A percentile compares a stretch with the other conserved stretches of the same genome.
Evolutionary conservation across 1,139 yeast species (phyloP).

Genomic region (Trichomonascaceae sp.): DNA sequence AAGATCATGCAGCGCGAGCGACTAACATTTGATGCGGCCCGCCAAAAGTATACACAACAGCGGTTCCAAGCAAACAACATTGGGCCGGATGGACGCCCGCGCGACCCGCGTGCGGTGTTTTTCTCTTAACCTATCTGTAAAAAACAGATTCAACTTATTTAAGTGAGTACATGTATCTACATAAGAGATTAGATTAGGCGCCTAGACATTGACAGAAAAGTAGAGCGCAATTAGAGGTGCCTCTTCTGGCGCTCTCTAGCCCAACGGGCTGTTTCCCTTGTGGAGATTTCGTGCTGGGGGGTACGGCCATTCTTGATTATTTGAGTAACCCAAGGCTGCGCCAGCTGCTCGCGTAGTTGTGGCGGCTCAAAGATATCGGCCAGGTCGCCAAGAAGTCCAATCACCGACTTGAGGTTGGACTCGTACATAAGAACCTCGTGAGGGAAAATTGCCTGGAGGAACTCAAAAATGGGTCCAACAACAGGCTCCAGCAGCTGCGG

Average conservation of each 20-base stretch:
- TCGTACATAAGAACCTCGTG: constrained; percentile 53
- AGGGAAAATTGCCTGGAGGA: constrained; percentile 44
- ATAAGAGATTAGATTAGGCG: not conserved
- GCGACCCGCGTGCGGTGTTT: constrained; percentile 38
- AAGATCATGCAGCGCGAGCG: constrained; percentile 39
- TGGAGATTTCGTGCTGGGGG: constrained; percentile 44
- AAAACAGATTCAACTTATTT: too few species aligned
- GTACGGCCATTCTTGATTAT: constrained; percentile 67
- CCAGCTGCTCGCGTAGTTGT: constrained; percentile 49
- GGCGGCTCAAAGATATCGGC: constrained; percentile 83
- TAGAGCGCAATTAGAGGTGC: constrained; percentile 2
- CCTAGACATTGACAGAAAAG: not conserved
- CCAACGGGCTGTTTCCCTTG: constrained; percentile 91
- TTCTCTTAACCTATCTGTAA: constrained; percentile 17
- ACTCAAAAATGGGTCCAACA: constrained; percentile 56
- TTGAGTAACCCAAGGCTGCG: constrained; percentile 65
- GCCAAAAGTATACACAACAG: constrained; percentile 37
- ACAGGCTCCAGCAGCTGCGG: constrained; percentile 58
- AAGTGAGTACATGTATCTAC: not conserved
- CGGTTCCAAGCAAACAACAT: constrained; percentile 41
- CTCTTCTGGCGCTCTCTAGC: constrained; percentile 75
- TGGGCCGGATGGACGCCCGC: constrained; percentile 27
- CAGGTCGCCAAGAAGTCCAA: constrained; percentile 84
- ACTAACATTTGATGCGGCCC: constrained; percentile 57
- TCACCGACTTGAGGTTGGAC: constrained; percentile 60